Base-by-base conservation (phyloP, 805 yeast species). In the Metschnikowia hibisci region DNA sequence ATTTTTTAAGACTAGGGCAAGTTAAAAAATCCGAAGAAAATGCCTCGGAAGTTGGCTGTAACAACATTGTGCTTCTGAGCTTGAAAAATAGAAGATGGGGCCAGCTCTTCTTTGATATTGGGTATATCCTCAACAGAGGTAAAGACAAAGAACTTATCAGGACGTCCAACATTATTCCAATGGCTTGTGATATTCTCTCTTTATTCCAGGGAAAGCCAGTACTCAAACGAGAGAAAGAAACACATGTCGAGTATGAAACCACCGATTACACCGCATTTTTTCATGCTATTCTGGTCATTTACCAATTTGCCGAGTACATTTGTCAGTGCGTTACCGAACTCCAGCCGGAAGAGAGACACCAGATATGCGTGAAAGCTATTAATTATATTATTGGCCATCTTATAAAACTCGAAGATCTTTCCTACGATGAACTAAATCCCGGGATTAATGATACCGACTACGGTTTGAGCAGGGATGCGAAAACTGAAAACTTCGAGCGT, bases 171-270 rank as follows among this genome's bases (percentile, higher is more conserved):
- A 73, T 82, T 16, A 65, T 84, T 6, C 66, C 73, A 2, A 82
- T 81, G 65, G 71, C 84, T 1, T 75, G 86, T 34, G 87, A 84
- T 49, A 71, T 87, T 8, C 53, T 86, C 25, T 65, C 78, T 1
- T 63, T 87, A 26, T 85, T 88, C 54, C 93, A 88, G 61, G 90
- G 96, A 3, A 73, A 80, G 35, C 86, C 93, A 1, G 81, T 85
- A 0, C 66, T 87, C 54, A 76, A 73, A 47, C 73, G 98, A 46
- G 96, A 88, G 56, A 78, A 80, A 4, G 71, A 76, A 5, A 82
- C 79, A 46, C 99, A 91, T 61, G 89, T 91, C 8, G 96, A 90
- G 58, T 93, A 85, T 59, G 99, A 91, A 58, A 82, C 81, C 34
- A 87, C 86, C 26, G 91, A 87, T 40, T 93, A 90, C 71, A 76